Evolutionary conservation across 176 grass and related monocot genomes (phyloP).

Genomic region (Avena atlantica): DNA sequence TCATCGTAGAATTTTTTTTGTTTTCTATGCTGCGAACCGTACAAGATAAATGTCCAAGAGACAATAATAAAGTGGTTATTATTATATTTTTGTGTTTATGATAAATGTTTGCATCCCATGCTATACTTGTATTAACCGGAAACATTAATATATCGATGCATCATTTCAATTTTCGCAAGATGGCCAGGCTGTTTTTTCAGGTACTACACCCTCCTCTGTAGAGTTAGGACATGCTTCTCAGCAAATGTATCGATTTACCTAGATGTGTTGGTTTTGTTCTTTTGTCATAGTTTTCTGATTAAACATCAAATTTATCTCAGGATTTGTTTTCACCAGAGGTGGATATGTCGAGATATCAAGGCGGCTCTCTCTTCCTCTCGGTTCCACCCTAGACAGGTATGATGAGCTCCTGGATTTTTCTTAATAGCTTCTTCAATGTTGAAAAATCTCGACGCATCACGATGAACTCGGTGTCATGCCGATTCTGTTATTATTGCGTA

Average conservation of each 20-base stretch:
- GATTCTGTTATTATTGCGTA: constrained; percentile 40
- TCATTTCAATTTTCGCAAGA: constrained; percentile 77
- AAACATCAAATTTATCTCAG: constrained; percentile 49
- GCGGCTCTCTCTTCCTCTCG: constrained; percentile 86
- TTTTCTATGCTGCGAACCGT: no score
- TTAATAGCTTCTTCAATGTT: constrained; percentile 32
- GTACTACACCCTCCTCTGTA: constrained; percentile 38
- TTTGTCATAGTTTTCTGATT: constrained; percentile 19
- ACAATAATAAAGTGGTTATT: no score
- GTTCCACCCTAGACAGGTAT: constrained; percentile 97
- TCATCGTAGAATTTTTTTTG: no score
- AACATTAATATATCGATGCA: constrained; percentile 74
- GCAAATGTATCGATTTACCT: constrained; percentile 10
- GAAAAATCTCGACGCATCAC: constrained; percentile 8
- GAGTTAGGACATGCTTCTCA: neutral
- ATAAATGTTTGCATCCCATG: no score
- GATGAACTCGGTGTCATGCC: constrained; percentile 28
- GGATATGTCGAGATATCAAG: constrained; percentile 95
- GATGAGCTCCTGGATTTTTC: constrained; percentile 22
- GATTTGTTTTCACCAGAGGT: constrained; percentile 94
- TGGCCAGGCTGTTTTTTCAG: constrained; percentile 73
- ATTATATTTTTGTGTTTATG: no score
- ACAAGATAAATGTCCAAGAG: no score
- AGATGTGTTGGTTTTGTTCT: constrained; percentile 19
- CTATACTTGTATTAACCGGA: no score